Conservation (phyloP, 768 basidiomycete species). For the Agrocybe pediades region DNA sequence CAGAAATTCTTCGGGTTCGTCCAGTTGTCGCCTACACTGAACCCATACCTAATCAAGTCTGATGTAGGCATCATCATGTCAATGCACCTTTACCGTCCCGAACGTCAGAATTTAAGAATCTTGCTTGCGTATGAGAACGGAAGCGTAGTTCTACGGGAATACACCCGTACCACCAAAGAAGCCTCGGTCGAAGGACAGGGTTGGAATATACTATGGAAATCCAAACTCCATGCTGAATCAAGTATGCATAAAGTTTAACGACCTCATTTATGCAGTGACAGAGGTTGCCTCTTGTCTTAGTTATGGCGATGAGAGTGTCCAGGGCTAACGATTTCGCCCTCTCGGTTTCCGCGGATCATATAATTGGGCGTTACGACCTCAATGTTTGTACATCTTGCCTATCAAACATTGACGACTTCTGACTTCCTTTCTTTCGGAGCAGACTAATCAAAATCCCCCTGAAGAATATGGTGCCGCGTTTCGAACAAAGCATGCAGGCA, state of each 20-base stretch:
- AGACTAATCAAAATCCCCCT: slow-evolving; percentile 18
- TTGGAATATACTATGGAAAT: slow-evolving; percentile 73
- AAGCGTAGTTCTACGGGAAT: slow-evolving; percentile 69
- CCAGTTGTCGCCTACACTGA: neutral
- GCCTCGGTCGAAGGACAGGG: slow-evolving; percentile 70
- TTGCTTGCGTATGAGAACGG: slow-evolving; percentile 88
- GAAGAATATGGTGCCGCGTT: slow-evolving; percentile 34
- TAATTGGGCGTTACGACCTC: slow-evolving; percentile 67
- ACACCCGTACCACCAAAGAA: slow-evolving; percentile 37
- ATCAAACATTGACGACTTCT: neutral
- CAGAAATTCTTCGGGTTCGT: slow-evolving; percentile 49
- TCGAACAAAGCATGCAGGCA: slow-evolving; percentile 79
- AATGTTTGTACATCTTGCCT: slow-evolving; percentile 30
- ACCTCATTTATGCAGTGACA: slow-evolving; percentile 1
- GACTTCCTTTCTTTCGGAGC: neutral
- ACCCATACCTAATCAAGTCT: no score
- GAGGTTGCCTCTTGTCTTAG: slow-evolving; percentile 34
- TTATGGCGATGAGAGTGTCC: slow-evolving; percentile 86
- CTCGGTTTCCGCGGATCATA: slow-evolving; percentile 85
- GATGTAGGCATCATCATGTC: slow-evolving; percentile 97
- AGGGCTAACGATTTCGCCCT: slow-evolving; percentile 59
- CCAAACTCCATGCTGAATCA: slow-evolving; percentile 71
- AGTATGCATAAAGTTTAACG: slow-evolving; percentile 40
- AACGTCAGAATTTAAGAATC: slow-evolving; percentile 50
- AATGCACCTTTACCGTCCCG: slow-evolving; percentile 60